phyloP scores from a whole-genome alignment of 148 eudicot genomes.

The Persicaria maculosa region DNA sequence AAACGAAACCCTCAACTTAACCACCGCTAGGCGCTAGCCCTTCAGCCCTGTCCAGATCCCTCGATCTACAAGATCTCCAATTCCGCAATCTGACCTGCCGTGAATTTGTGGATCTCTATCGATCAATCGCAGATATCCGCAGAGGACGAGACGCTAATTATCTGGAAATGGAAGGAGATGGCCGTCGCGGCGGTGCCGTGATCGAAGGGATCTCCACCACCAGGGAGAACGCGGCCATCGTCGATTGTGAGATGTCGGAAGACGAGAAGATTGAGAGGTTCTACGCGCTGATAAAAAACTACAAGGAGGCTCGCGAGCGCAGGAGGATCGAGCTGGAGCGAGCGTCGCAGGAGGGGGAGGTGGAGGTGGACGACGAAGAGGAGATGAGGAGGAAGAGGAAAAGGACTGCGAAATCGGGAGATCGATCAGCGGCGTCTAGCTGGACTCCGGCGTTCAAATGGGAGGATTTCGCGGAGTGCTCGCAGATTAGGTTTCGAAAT shows the following conservation, averaged over 20 bases:
- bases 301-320: conserved; percentile 21
- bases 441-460: conserved; percentile 30
- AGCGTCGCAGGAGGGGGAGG: background rate
- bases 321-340: background rate
- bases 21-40: background rate
- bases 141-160: background rate
- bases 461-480: conserved; percentile 25
- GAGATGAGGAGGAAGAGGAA: background rate
- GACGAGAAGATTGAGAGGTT: conserved; percentile 39
- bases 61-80: background rate
- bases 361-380: background rate
- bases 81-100: background rate
- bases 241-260: conserved; percentile 6
- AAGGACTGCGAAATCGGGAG: conserved; percentile 7
- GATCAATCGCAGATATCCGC: background rate
- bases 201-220: background rate
- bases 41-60: no score
- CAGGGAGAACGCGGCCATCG: background rate
- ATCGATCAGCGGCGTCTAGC: background rate
- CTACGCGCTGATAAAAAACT: conserved; percentile 28
- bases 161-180: background rate
- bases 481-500: background rate
- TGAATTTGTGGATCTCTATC: background rate
- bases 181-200: background rate
- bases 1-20: background rate